A percentile compares a stretch with the other conserved stretches of the same genome.
Evolutionary conservation across 1,139 yeast genomes (phyloP).

Genomic region (Kodamaea suecica): DNA sequence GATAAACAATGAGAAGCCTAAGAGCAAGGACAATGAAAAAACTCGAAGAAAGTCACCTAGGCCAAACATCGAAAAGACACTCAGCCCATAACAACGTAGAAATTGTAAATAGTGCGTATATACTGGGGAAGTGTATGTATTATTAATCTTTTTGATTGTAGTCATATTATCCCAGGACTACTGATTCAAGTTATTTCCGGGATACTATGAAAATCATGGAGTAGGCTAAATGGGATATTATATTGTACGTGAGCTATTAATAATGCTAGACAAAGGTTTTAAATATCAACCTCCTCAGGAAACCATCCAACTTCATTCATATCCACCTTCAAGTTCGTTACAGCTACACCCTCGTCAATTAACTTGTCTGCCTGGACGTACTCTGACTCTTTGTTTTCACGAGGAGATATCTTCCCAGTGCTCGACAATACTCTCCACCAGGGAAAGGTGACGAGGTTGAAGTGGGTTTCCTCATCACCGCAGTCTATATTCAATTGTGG

Average conservation of each 20-base stretch:
- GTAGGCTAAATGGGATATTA: no score
- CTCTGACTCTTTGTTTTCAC: conserved; percentile 45
- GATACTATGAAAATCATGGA: no score
- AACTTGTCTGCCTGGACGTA: conserved; percentile 46
- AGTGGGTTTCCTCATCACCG: conserved; percentile 15
- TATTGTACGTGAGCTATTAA: no score
- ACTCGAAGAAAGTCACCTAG: conserved; percentile 1
- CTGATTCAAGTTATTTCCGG: no score
- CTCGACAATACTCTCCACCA: conserved; percentile 80
- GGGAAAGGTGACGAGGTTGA: conserved; percentile 32
- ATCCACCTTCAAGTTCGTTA: conserved; percentile 39
- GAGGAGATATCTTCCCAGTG: conserved; percentile 57
- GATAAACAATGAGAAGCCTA: conserved; percentile 3
- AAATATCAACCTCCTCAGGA: conserved; percentile 47
- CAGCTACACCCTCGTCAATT: conserved; percentile 48
- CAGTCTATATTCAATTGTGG: conserved; percentile 21
- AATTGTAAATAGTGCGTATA: background rate
- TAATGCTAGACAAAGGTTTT: no score
- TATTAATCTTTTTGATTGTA: no score
- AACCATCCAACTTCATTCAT: conserved; percentile 63
- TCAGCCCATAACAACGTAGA: background rate
- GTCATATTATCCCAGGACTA: no score
- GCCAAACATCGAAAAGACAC: background rate
- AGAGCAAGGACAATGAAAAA: conserved; percentile 2
- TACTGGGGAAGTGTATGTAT: no score